Base-by-base conservation (phyloP, 257 asterid genomes). In the Voacanga thouarsii region DNA sequence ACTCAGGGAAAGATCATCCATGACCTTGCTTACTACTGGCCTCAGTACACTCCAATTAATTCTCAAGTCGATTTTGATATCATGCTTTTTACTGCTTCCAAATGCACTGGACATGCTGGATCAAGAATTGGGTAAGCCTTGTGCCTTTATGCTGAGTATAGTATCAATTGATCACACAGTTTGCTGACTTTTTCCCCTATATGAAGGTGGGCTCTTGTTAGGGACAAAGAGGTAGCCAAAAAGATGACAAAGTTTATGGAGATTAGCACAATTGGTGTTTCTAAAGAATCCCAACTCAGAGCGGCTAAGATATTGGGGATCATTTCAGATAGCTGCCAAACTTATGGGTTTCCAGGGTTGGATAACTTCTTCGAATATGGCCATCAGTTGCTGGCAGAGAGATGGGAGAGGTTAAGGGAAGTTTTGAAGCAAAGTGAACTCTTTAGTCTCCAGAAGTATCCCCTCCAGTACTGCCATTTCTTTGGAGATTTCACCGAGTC, bases 21-120 rank as follows among this genome's bases (percentile, higher is more conserved):
- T 75, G 97, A 95, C 63, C 87, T 93, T 14, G 98, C 97, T 26
- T 95, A 93, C 74, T 93, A 93, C 69, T 95, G 99, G 98, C 98
- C 98, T 3, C 98, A 95, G 1, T 91, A 91, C 83, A 91, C 94
- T 0, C 86, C 97, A 44, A 89, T 93, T 43, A 83, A 97, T n/a
- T 67, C 91, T 28, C 80, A 94, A 41, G 86, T 87, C 10, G 85
- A 90, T 82, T 79, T 84, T 47, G 94, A 91, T 68, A 44, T 95
- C 23, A 93, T 93, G 98, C 86, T 95, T 1, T 95, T 95, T 71
- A 93, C 98, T 0, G 84, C 84, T 67, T 95, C 99, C n/a, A 93
- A 95, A 83, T 90, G 93, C 90, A 89, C 94, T 3, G 97, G 99
- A 2, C 97, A 95, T 56, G 98, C 98, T 7, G 97, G 99, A 59